These are phyloP conservation scores for Chlorella sorokiniana DNA, from an alignment of 139 green algal genomes.

Conservation along the genomic window DNA sequence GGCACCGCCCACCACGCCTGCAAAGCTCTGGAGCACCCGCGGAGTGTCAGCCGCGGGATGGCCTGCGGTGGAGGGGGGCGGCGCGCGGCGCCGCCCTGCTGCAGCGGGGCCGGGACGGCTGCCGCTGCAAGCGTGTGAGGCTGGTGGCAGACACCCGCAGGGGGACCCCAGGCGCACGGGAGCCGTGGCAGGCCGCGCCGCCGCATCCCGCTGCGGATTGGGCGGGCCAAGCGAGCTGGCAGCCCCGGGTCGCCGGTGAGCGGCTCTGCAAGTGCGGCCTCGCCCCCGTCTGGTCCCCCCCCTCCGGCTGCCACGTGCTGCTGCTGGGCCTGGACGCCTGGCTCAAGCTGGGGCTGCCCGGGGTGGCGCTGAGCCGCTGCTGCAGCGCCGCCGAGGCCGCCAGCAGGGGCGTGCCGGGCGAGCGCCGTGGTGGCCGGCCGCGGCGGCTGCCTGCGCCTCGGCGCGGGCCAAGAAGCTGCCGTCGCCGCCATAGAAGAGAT, in stretches of 20 bases:
- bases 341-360: too few relatives aligned
- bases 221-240: too few relatives aligned
- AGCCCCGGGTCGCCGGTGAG: too few relatives aligned
- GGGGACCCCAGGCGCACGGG: not conserved
- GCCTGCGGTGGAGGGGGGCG: not conserved
- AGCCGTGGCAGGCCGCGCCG: not conserved
- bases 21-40: constrained; percentile 13
- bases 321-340: too few relatives aligned
- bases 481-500: constrained; percentile 2
- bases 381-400: constrained; percentile 14
- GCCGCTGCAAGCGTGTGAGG: not conserved
- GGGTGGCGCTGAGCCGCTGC: constrained; percentile 29
- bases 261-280: not conserved
- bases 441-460: not conserved
- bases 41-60: not conserved
- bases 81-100: too few relatives aligned
- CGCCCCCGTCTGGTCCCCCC: not conserved
- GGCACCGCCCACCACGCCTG: not conserved
- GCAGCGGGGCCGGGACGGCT: not conserved
- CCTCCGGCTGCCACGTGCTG: constrained; percentile 14
- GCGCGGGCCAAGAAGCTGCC: not conserved
- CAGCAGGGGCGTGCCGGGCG: not conserved
- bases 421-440: constrained; percentile 21
- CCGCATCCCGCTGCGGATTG: not conserved
- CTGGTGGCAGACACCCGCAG: constrained; percentile 1